phyloP scores from a whole-genome alignment of 2,329 filamentous ascomycete genomes.

The Orbilia blumenaviensis region DNA sequence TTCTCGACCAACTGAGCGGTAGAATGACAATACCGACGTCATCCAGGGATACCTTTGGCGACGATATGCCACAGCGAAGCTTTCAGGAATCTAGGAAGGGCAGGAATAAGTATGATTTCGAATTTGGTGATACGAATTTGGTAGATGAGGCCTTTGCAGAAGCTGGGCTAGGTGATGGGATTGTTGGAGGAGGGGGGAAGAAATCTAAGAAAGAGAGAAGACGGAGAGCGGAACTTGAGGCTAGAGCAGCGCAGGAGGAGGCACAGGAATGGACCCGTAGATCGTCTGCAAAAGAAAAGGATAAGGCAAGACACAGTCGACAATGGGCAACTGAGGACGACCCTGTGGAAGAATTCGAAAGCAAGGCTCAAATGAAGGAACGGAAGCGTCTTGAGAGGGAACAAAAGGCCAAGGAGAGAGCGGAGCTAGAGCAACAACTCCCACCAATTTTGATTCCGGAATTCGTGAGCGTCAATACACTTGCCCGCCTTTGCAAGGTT shows the following conservation, averaged over 20 bases:
- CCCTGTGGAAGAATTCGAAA: constrained; percentile 58
- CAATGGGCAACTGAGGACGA: constrained; percentile 55
- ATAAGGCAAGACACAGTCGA: constrained; percentile 42
- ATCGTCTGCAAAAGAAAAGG: constrained; percentile 33
- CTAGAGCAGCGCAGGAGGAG: constrained; percentile 17
- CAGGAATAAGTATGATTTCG: constrained; percentile 28
- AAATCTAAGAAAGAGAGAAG: constrained; percentile 52
- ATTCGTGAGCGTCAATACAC: constrained; percentile 85
- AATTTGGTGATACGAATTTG: constrained; percentile 54
- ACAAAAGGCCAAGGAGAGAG: constrained; percentile 60
- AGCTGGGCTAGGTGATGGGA: constrained; percentile 56
- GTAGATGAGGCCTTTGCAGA: constrained; percentile 56
- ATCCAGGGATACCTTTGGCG: neutral
- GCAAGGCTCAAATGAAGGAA: constrained; percentile 60
- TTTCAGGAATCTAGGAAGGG: neutral
- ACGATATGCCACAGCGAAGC: constrained; percentile 8
- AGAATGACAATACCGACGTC: neutral
- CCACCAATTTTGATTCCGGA: constrained; percentile 82
- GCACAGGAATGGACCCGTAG: constrained; percentile 27
- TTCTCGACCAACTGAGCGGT: constrained; percentile 40
- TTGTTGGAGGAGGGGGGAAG: constrained; percentile 11
- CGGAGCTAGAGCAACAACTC: constrained; percentile 63
- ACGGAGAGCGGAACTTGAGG: constrained; percentile 48
- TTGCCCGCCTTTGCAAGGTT: constrained; percentile 79
- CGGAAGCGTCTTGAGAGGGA: constrained; percentile 63